Conservation (phyloP, 495 filamentous ascomycete species). For the Pyronema omphalodes region DNA sequence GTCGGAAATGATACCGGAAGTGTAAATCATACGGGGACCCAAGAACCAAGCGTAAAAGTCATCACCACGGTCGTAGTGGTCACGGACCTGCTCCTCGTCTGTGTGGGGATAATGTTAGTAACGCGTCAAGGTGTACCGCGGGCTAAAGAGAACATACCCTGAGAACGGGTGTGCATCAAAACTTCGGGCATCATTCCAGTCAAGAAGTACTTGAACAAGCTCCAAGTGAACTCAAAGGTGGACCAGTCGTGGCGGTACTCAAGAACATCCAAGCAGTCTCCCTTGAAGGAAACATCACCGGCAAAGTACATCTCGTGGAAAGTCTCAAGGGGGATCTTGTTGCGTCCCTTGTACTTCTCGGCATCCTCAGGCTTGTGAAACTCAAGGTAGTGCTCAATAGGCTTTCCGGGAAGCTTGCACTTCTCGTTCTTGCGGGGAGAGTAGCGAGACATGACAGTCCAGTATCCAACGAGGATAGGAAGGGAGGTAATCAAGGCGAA, state of each 20-base stretch:
- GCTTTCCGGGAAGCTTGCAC: constrained; percentile 53
- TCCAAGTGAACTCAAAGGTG: constrained; percentile 57
- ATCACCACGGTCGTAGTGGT: constrained; percentile 74
- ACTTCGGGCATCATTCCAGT: constrained; percentile 56
- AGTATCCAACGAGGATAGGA: constrained; percentile 54
- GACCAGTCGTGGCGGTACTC: constrained; percentile 83
- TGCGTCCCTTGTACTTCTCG: constrained; percentile 53
- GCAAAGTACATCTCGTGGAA: constrained; percentile 86
- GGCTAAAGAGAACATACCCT: constrained; percentile 34
- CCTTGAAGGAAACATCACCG: constrained; percentile 70
- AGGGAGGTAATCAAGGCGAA: constrained; percentile 44
- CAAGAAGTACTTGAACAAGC: constrained; percentile 51
- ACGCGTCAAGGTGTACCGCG: not conserved
- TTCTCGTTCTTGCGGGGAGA: constrained; percentile 66
- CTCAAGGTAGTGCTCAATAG: constrained; percentile 65
- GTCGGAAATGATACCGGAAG: constrained; percentile 64
- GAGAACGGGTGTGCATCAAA: constrained; percentile 59
- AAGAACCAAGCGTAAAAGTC: constrained; percentile 85
- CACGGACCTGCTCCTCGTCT: constrained; percentile 79
- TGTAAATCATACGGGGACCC: constrained; percentile 82
- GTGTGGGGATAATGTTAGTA: constrained; percentile 4
- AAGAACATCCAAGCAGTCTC: constrained; percentile 57
- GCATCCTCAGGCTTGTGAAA: constrained; percentile 62
- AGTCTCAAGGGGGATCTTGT: constrained; percentile 69
- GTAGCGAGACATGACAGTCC: constrained; percentile 45